These are phyloP conservation scores for Cyclotella kingstonii DNA, from an alignment of 108 stramenopile species.

Conservation along the genomic window DNA sequence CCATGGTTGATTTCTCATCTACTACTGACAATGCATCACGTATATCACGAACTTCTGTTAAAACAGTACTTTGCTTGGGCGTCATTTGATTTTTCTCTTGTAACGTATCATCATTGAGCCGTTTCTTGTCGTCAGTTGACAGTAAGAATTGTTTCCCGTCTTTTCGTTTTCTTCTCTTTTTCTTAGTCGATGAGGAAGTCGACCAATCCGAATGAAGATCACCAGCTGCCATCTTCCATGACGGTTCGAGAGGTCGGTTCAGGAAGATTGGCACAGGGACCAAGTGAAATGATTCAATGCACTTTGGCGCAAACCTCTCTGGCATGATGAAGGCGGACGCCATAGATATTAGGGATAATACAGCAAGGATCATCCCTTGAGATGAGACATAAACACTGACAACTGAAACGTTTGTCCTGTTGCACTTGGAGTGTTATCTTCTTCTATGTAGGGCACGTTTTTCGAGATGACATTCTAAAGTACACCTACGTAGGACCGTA, in stretches of 20 bases:
- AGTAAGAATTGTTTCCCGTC: conserved; percentile 36
- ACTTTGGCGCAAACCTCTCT: neutral
- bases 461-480: no score
- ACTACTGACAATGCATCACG: conserved; percentile 53
- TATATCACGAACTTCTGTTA: conserved; percentile 59
- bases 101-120: neutral
- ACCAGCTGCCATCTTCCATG: neutral
- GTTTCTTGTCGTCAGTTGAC: neutral
- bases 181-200: conserved; percentile 10
- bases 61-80: conserved; percentile 48
- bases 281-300: neutral
- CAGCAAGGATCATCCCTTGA: conserved; percentile 11
- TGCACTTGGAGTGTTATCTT: no score
- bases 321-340: conserved; percentile 27
- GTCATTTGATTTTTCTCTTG: neutral
- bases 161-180: conserved; percentile 50
- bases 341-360: neutral
- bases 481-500: no score
- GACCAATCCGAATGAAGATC: neutral
- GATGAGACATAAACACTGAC: no score
- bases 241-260: neutral
- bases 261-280: neutral
- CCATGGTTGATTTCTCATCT: neutral
- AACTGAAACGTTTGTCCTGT: no score
- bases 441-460: no score